phyloP scores from a whole-genome alignment of 306 rosid genomes.

The Cucumis sativus region Cucumber_9930_V3 NC_026657.2:40399501-40400000 shows the following conservation, averaged over 20 bases:
- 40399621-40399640: neutral
- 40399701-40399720: neutral
- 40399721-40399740: too few relatives aligned
- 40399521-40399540: constrained; percentile 24
- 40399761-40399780: neutral
- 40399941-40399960: too few relatives aligned
- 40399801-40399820: neutral
- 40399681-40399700: constrained; percentile 17
- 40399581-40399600: neutral
- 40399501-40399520: constrained; percentile 26
- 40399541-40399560: constrained; percentile 27
- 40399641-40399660: neutral
- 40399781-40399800: neutral
- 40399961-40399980: too few relatives aligned
- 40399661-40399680: constrained; percentile 8
- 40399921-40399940: too few relatives aligned
- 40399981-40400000: too few relatives aligned
- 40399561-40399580: neutral
- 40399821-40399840: neutral
- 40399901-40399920: too few relatives aligned
- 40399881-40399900: too few relatives aligned
- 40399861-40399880: too few relatives aligned
- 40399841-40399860: neutral
- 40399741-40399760: neutral
- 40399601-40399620: neutral